Percentiles rank a stretch among this genome's conserved stretches.
These are phyloP conservation scores for Larix sibirica DNA, from an alignment of 83 land plant species.

Conservation along the genomic window DNA sequence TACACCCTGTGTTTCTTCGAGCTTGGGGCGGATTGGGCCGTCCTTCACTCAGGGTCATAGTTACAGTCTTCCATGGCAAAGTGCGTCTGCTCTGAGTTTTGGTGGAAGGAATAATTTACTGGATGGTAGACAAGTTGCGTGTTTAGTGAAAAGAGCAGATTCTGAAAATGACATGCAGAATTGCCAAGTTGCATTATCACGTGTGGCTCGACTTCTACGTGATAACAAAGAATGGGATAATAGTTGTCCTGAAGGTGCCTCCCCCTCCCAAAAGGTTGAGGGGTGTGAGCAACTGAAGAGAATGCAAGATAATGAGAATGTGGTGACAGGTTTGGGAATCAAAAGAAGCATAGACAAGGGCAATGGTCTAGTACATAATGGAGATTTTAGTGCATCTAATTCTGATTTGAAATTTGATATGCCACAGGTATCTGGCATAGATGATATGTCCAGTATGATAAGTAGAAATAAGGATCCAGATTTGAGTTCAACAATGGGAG, in stretches of 20 bases:
- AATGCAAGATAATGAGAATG: not conserved
- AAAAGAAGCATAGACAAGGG: not conserved
- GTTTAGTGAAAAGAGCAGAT: not conserved
- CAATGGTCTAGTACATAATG: not conserved
- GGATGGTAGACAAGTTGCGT: conserved; percentile 10
- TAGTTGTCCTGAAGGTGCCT: not conserved
- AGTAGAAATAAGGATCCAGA: not conserved
- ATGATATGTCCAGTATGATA: not conserved
- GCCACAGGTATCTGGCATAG: not conserved
- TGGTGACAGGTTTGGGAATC: not conserved
- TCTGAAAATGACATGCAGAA: conserved; percentile 2
- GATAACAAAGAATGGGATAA: not conserved
- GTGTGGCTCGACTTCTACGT: not conserved
- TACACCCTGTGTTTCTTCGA: not conserved
- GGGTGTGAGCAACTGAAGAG: conserved; percentile 5
- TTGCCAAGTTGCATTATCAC: not conserved
- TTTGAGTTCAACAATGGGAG: not conserved
- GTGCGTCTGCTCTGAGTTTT: not conserved
- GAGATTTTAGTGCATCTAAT: not conserved
- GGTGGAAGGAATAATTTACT: not conserved
- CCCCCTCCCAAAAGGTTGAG: not conserved
- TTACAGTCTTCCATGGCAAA: not conserved
- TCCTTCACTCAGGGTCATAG: not conserved
- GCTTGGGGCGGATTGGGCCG: conserved; percentile 3
- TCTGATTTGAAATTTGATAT: conserved; percentile 2